Evolutionary conservation across 192 early-diverging fungal species (phyloP).

Genomic region (Mortierella alpina): DNA sequence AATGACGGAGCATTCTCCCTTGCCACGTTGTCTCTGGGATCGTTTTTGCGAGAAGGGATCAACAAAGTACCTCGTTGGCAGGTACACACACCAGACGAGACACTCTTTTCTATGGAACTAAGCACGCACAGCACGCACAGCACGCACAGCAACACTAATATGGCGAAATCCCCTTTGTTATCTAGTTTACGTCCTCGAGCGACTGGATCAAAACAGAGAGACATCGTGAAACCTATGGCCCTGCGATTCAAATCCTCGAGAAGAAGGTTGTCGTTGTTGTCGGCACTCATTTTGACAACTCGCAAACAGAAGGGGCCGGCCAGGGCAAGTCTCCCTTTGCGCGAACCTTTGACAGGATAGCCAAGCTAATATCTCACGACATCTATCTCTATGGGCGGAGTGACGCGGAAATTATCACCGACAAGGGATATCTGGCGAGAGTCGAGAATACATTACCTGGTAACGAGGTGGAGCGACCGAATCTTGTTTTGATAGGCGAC

Average conservation of each 20-base stretch:
- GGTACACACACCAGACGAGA: neutral
- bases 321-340: neutral
- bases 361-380: conserved; percentile 68
- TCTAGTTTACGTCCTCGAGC: conserved; percentile 1
- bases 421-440: conserved; percentile 61
- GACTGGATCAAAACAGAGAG: conserved; percentile 57
- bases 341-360: conserved; percentile 56
- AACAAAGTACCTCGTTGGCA: conserved; percentile 18
- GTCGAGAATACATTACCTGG: conserved; percentile 8
- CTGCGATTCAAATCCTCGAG: conserved; percentile 56
- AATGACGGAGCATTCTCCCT: neutral
- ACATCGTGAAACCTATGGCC: conserved; percentile 74
- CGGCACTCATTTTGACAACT: conserved; percentile 31
- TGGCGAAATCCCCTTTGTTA: neutral
- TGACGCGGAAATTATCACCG: conserved; percentile 66
- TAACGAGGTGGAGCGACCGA: conserved; percentile 28
- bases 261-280: conserved; percentile 24
- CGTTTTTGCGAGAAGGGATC: conserved; percentile 8
- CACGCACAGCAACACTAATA: no score
- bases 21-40: neutral
- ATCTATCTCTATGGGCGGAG: conserved; percentile 77
- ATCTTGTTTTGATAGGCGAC: conserved; percentile 73
- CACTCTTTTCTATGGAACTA: no score
- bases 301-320: neutral
- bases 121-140: no score